These are phyloP conservation scores for Coemansia sp. DNA, from an alignment of 192 early-diverging fungal genomes.

Conservation along the genomic window DNA sequence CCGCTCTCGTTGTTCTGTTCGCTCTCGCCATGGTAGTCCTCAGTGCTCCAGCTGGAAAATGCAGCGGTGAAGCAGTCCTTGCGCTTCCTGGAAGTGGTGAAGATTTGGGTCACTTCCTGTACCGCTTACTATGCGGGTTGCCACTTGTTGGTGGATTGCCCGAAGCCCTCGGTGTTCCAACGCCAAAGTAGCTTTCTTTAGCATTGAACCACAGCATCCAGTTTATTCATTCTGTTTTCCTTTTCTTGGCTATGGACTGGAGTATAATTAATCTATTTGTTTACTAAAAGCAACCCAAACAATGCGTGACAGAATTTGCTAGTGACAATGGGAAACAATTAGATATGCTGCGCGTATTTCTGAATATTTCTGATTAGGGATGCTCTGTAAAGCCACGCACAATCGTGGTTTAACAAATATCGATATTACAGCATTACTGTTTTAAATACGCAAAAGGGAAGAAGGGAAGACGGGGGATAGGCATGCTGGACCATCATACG, in stretches of 20 bases:
- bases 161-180: conserved; percentile 17
- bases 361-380: conserved; percentile 5
- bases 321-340: neutral
- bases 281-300: neutral
- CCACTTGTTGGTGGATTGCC: conserved; percentile 27
- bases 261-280: neutral
- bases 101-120: conserved; percentile 19
- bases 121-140: conserved; percentile 12
- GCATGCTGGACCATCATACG: conserved; percentile 4
- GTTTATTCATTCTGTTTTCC: conserved; percentile 4
- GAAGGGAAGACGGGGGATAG: neutral
- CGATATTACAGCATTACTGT: neutral
- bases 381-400: neutral
- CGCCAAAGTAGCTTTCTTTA: conserved; percentile 26
- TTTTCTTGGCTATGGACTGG: neutral
- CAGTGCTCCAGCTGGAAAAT: conserved; percentile 23
- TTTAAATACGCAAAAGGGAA: conserved; percentile 3
- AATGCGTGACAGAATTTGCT: neutral
- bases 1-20: conserved; percentile 12
- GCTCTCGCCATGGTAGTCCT: conserved; percentile 3
- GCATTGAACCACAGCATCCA: neutral
- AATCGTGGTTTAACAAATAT: no score
- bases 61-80: conserved; percentile 19
- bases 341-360: neutral
- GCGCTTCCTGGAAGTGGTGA: conserved; percentile 31